Conservation (phyloP, 2,329 filamentous ascomycete genomes). For the Sordariomycetes sp. region DNA sequence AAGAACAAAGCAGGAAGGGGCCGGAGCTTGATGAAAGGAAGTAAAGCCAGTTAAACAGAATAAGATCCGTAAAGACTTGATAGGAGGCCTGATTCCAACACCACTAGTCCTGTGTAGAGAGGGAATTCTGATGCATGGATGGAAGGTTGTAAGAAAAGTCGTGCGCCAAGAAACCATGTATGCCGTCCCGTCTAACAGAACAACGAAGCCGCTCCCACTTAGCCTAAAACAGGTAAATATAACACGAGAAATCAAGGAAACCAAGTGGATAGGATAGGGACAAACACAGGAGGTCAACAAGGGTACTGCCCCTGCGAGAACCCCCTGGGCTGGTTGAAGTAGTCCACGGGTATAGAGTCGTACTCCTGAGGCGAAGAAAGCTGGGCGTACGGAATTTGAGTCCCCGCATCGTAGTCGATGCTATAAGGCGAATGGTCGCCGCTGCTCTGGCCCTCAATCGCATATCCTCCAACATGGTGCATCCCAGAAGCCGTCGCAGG, state of each 20-base stretch:
- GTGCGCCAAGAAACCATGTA: background rate
- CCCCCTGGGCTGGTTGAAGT: background rate
- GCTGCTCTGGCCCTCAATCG: background rate
- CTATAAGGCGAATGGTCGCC: background rate
- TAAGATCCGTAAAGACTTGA: background rate
- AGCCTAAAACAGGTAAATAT: background rate
- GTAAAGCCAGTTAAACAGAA: background rate
- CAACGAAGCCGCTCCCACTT: background rate
- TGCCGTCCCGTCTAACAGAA: background rate
- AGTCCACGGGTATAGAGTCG: background rate
- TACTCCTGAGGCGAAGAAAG: conserved; percentile 2
- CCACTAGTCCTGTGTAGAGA: background rate
- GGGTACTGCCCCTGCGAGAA: conserved; percentile 1
- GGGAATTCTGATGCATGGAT: background rate
- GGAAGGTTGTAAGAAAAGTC: background rate
- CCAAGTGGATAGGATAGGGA: background rate
- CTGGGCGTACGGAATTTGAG: background rate
- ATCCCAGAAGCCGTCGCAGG: background rate
- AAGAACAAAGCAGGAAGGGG: too few species aligned
- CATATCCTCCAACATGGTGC: background rate
- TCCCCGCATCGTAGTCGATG: background rate
- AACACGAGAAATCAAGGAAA: background rate
- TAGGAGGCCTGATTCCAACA: background rate
- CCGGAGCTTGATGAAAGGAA: too few species aligned
- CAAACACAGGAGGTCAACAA: background rate